Conservation (phyloP, 257 asterid genomes). For the Fraxinus excelsior region DNA sequence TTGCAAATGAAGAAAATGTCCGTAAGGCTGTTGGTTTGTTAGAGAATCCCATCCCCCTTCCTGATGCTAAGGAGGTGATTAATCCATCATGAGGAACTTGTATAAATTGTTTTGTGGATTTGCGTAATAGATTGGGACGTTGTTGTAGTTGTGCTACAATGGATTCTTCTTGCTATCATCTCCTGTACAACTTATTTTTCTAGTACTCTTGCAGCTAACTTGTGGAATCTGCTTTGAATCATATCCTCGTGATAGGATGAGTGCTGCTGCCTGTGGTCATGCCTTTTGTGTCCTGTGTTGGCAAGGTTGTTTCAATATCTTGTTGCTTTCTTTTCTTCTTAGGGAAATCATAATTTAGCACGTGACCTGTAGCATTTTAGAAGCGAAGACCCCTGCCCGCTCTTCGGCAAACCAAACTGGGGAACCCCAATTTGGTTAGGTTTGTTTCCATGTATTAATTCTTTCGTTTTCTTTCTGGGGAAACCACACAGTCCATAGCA, state of each 20-base stretch:
- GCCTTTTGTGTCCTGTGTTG: constrained; percentile 83
- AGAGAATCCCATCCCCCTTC: constrained; percentile 64
- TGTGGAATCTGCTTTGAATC: constrained; percentile 95
- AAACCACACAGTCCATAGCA: not conserved
- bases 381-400: not conserved
- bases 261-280: constrained; percentile 84
- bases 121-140: constrained; percentile 9
- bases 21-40: constrained; percentile 82
- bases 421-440: not conserved
- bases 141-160: constrained; percentile 3
- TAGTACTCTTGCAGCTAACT: constrained; percentile 62
- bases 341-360: constrained; percentile 7
- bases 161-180: constrained; percentile 14
- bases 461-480: constrained; percentile 1
- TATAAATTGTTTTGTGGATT: constrained; percentile 19
- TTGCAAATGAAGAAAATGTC: constrained; percentile 88
- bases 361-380: not conserved
- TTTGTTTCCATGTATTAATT: not conserved
- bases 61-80: constrained; percentile 70
- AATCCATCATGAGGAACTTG: constrained; percentile 18
- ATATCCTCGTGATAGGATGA: constrained; percentile 56
- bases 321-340: constrained; percentile 17
- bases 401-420: not conserved
- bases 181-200: constrained; percentile 23
- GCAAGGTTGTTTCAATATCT: constrained; percentile 57